Percentiles rank a stretch among this genome's conserved stretches.
These are phyloP conservation scores for Termitomyces sp. DNA, from an alignment of 768 basidiomycete genomes.

Conservation along the genomic window DNA sequence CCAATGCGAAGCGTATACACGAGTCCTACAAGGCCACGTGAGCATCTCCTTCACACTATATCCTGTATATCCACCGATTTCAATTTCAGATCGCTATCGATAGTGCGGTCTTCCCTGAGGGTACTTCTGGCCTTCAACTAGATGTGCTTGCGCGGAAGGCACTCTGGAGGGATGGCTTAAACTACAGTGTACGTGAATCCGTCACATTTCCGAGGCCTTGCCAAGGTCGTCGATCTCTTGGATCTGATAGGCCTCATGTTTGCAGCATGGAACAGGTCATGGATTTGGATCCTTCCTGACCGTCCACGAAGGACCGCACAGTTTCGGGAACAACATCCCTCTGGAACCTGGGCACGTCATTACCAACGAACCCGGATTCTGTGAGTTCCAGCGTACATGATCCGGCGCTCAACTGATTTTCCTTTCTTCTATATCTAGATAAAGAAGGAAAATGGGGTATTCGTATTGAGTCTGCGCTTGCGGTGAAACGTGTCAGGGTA, in stretches of 20 bases:
- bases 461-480: slow-evolving; percentile 60
- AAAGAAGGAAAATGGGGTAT: slow-evolving; percentile 82
- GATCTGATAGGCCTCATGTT: slow-evolving; percentile 10
- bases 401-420: slow-evolving; percentile 8
- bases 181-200: slow-evolving; percentile 59
- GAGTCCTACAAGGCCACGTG: slow-evolving; percentile 95
- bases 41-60: slow-evolving; percentile 30
- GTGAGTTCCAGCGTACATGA: slow-evolving; percentile 36
- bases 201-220: not conserved
- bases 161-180: slow-evolving; percentile 82
- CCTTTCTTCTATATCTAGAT: slow-evolving; percentile 37
- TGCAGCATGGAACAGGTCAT: slow-evolving; percentile 87
- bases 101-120: slow-evolving; percentile 85
- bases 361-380: slow-evolving; percentile 94
- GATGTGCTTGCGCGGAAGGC: slow-evolving; percentile 89
- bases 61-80: slow-evolving; percentile 17
- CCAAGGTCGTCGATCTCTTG: slow-evolving; percentile 1
- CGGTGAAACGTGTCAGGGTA: slow-evolving; percentile 1
- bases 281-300: slow-evolving; percentile 86
- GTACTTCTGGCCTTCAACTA: slow-evolving; percentile 77
- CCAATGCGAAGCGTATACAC: slow-evolving; percentile 87
- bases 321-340: slow-evolving; percentile 66
- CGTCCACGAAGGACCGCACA: slow-evolving; percentile 82
- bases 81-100: slow-evolving; percentile 79
- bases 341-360: slow-evolving; percentile 86